Percentiles rank a stretch among this genome's conserved stretches.
Evolutionary conservation across 2,329 filamentous ascomycete species (phyloP).

Genomic region (Penicillium sp.): DNA sequence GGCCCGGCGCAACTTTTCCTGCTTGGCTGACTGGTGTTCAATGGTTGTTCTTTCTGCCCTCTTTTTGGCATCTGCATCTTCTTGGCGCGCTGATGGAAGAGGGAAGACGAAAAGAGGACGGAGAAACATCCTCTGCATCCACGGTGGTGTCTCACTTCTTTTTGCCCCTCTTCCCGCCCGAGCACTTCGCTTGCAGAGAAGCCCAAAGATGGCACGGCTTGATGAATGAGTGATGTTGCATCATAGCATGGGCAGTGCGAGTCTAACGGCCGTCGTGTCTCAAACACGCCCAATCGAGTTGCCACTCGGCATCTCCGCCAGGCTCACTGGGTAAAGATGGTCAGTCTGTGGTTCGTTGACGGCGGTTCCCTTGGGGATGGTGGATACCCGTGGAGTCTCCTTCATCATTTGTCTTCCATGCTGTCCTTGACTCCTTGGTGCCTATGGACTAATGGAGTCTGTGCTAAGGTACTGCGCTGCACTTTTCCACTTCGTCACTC

Average conservation of each 20-base stretch:
- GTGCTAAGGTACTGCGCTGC: too few species aligned
- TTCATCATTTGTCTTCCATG: not conserved
- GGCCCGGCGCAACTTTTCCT: not conserved
- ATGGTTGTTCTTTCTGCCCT: too few species aligned
- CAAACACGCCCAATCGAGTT: conserved; percentile 11
- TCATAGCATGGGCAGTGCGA: not conserved
- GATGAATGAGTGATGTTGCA: not conserved
- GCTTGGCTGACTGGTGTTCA: not conserved
- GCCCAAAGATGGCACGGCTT: not conserved
- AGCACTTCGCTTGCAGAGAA: not conserved
- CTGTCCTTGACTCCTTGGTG: too few species aligned
- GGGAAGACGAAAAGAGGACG: not conserved
- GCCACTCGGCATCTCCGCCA: conserved; percentile 11
- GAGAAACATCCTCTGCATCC: not conserved
- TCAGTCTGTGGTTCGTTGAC: not conserved
- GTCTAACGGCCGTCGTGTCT: conserved; percentile 8
- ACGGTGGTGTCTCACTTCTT: not conserved
- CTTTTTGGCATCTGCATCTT: too few species aligned
- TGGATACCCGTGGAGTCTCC: not conserved
- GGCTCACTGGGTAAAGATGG: not conserved
- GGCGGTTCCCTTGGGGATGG: not conserved
- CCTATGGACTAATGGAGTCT: too few species aligned
- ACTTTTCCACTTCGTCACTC: not conserved
- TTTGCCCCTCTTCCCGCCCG: not conserved
- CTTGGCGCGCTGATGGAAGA: not conserved